Percentiles rank a stretch among this genome's conserved stretches.
phyloP scores from a whole-genome alignment of 352 stramenopile genomes.

The Globisporangium okanoganense region DNA sequence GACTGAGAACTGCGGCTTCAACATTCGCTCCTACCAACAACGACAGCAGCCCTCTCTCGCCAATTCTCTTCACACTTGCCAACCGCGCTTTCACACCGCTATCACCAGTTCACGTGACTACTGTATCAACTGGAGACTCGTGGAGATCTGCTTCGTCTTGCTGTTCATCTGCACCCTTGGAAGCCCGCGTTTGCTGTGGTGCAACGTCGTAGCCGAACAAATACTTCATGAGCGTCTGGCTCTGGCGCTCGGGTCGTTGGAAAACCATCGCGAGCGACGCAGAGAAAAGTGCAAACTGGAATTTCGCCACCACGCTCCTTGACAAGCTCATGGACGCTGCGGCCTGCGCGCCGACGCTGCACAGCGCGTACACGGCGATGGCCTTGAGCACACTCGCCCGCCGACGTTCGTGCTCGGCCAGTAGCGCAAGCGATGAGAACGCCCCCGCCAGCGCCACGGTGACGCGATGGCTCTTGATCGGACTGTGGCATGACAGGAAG shows the following conservation, averaged over 20 bases:
- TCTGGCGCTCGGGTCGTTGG: slow-evolving; percentile 35
- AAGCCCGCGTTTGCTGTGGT: background rate
- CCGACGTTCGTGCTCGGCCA: slow-evolving; percentile 49
- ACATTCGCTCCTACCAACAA: too few species aligned
- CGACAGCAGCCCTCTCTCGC: too few species aligned
- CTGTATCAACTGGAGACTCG: background rate
- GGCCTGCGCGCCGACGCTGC: slow-evolving; percentile 28
- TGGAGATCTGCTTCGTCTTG: background rate
- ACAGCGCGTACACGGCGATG: slow-evolving; percentile 47
- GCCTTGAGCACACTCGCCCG: slow-evolving; percentile 55
- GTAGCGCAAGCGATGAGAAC: slow-evolving; percentile 39
- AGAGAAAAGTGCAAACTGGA: slow-evolving; percentile 40
- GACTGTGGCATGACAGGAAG: slow-evolving; percentile 42
- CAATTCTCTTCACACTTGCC: background rate
- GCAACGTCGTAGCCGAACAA: slow-evolving; percentile 47
- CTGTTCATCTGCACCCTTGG: background rate
- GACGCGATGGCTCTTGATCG: slow-evolving; percentile 25
- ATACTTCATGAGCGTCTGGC: slow-evolving; percentile 38
- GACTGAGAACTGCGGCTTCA: too few species aligned
- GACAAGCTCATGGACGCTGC: slow-evolving; percentile 18
- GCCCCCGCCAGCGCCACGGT: slow-evolving; percentile 34
- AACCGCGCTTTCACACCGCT: background rate
- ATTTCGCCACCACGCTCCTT: slow-evolving; percentile 14
- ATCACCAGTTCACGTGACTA: background rate
- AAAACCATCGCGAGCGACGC: slow-evolving; percentile 45